These are phyloP conservation scores for Picea sitchensis DNA, from an alignment of 75 land plant genomes.

Conservation along the genomic window DNA sequence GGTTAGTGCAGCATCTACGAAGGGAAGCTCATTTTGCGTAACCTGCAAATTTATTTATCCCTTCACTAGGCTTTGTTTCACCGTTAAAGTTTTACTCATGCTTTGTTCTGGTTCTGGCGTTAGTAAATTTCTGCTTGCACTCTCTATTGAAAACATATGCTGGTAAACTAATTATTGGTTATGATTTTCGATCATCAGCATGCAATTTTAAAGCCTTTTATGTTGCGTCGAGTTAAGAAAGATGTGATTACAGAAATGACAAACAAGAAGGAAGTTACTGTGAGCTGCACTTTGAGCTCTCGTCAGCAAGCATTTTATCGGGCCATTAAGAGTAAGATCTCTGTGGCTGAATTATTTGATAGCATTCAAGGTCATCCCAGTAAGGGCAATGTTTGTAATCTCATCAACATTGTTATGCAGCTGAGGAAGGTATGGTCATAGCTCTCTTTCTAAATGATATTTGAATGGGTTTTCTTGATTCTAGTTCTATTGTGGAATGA, in stretches of 20 bases:
- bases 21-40: too few relatives aligned
- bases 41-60: too few relatives aligned
- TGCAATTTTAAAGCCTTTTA: conserved; percentile 91
- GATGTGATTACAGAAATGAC: conserved; percentile 91
- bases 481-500: too few relatives aligned
- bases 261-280: conserved; percentile 79
- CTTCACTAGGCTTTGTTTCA: too few relatives aligned
- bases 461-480: too few relatives aligned
- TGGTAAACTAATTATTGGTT: too few relatives aligned
- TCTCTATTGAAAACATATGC: too few relatives aligned
- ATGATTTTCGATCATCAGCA: conserved; percentile 42
- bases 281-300: conserved; percentile 85
- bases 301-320: conserved; percentile 90
- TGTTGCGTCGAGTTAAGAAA: conserved; percentile 92
- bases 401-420: conserved; percentile 97
- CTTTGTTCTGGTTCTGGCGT: too few relatives aligned
- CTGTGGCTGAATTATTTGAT: conserved; percentile 82
- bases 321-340: conserved; percentile 94
- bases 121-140: too few relatives aligned
- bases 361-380: conserved; percentile 59
- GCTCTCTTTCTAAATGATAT: too few relatives aligned
- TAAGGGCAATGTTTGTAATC: conserved; percentile 66
- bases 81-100: too few relatives aligned
- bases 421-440: conserved; percentile 57
- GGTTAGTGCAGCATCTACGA: neutral